Evolutionary conservation across 2,329 filamentous ascomycete genomes (phyloP).

Genomic region (Colletotrichum plurivorum): DNA sequence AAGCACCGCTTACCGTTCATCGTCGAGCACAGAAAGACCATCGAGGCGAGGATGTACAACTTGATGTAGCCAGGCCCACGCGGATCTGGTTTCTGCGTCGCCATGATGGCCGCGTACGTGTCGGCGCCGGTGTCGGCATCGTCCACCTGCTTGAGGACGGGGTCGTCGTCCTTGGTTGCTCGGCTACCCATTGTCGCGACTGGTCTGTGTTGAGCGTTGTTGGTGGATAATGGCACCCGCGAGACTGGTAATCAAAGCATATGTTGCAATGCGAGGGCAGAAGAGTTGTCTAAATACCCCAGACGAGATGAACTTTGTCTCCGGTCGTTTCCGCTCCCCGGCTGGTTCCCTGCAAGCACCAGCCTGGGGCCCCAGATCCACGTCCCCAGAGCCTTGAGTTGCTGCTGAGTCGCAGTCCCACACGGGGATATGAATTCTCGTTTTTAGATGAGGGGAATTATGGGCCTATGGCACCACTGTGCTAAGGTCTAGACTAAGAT

Average conservation of each 20-base stretch:
- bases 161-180: background rate
- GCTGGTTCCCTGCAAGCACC: slow-evolving; percentile 6
- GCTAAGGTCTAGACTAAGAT: background rate
- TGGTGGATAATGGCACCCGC: background rate
- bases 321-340: slow-evolving; percentile 12
- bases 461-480: slow-evolving; percentile 17
- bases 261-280: background rate
- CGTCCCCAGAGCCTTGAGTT: slow-evolving; percentile 9
- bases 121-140: slow-evolving; percentile 43
- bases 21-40: slow-evolving; percentile 54
- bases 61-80: slow-evolving; percentile 48
- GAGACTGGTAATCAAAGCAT: background rate
- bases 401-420: slow-evolving; percentile 18
- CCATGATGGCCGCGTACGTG: slow-evolving; percentile 51
- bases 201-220: background rate
- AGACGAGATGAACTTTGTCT: background rate
- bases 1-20: slow-evolving; percentile 53
- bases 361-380: slow-evolving; percentile 20
- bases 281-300: slow-evolving; percentile 14
- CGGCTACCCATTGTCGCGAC: slow-evolving; percentile 2
- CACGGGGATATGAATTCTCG: slow-evolving; percentile 26
- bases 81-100: slow-evolving; percentile 48
- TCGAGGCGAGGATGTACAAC: slow-evolving; percentile 46
- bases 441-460: slow-evolving; percentile 1
- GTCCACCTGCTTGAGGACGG: slow-evolving; percentile 23